Conservation (phyloP, 169 alveolate genomes). For the Plasmodium gallinaceum region DNA sequence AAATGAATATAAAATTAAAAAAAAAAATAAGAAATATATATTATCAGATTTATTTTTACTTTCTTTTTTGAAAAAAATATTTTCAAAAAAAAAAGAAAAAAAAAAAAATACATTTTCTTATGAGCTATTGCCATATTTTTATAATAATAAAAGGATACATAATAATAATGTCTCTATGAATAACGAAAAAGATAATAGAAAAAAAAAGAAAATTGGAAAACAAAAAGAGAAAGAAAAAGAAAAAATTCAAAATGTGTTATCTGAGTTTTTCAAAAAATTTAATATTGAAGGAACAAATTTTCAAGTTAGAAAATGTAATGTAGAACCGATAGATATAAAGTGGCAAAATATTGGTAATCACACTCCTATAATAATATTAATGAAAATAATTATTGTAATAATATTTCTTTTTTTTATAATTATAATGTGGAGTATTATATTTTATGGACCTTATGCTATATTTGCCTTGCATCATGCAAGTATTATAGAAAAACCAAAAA, state of each 20-base stretch:
- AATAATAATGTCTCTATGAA: background rate
- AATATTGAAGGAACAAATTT: slow-evolving; percentile 27
- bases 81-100: background rate
- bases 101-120: background rate
- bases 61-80: background rate
- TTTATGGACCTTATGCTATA: slow-evolving; percentile 84
- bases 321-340: slow-evolving; percentile 82
- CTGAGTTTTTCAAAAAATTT: slow-evolving; percentile 14
- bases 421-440: slow-evolving; percentile 77
- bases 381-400: slow-evolving; percentile 41
- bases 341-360: slow-evolving; percentile 78
- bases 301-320: slow-evolving; percentile 60
- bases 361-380: slow-evolving; percentile 2
- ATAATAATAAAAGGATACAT: background rate
- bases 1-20: slow-evolving; percentile 23
- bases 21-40: slow-evolving; percentile 1
- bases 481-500: slow-evolving; percentile 19
- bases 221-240: background rate
- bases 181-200: background rate
- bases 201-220: slow-evolving; percentile 4
- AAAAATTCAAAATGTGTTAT: slow-evolving; percentile 12
- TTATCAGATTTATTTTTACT: background rate
- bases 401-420: slow-evolving; percentile 26
- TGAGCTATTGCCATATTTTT: background rate
- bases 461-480: slow-evolving; percentile 69